phyloP scores from a whole-genome alignment of 176 grass and related monocot species.

The Lolium perenne region DNA sequence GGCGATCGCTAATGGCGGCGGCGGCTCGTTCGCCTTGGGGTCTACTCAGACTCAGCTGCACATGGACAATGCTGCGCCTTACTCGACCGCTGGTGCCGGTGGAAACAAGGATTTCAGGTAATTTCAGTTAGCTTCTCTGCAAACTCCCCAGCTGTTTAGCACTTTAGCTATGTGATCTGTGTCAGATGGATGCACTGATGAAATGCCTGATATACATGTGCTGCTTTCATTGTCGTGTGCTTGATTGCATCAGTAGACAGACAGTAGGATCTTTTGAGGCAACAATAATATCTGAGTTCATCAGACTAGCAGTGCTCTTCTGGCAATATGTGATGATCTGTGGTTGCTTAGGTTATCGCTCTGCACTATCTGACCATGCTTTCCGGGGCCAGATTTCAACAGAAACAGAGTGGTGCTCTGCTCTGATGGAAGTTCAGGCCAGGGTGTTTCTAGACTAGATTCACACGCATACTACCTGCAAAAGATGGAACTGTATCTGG shows the following conservation, averaged over 20 bases:
- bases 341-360: constrained; percentile 1
- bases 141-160: neutral
- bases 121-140: neutral
- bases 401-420: neutral
- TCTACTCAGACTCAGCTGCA: constrained; percentile 62
- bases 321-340: neutral
- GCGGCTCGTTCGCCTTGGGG: constrained; percentile 33
- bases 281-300: neutral
- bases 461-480: neutral
- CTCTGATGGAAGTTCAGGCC: constrained; percentile 35
- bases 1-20: neutral
- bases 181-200: neutral
- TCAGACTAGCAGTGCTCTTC: constrained; percentile 22
- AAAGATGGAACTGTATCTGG: constrained; percentile 23
- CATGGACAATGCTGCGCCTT: constrained; percentile 49
- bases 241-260: constrained; percentile 13
- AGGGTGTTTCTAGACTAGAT: constrained; percentile 26
- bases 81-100: constrained; percentile 45
- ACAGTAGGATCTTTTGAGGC: neutral
- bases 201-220: constrained; percentile 21
- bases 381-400: constrained; percentile 45
- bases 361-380: constrained; percentile 32
- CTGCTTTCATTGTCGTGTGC: constrained; percentile 19
- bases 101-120: constrained; percentile 69
- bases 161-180: constrained; percentile 13